These are phyloP conservation scores for Plasmodium vivax DNA, from an alignment of 169 alveolate species.

Conservation along the genomic window DNA sequence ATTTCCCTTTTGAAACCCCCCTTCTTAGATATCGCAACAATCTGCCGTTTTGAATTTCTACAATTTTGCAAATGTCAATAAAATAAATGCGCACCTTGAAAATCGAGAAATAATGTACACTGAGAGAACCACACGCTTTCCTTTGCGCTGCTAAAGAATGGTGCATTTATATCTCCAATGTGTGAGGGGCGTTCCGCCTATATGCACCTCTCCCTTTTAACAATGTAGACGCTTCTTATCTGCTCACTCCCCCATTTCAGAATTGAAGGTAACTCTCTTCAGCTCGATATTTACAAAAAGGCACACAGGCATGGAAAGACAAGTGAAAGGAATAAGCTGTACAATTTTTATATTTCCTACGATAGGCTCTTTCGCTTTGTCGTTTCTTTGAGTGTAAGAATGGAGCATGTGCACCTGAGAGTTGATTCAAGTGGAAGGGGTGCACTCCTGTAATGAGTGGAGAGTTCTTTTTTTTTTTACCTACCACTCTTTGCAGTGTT, in stretches of 20 bases:
- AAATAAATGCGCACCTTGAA: conserved; percentile 16
- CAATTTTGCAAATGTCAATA: conserved; percentile 1
- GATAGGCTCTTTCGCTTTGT: conserved; percentile 44
- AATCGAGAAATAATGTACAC: conserved; percentile 12
- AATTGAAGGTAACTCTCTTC: conserved; percentile 19
- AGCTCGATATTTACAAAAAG: conserved; percentile 4
- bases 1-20: not conserved
- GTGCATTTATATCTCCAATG: not conserved
- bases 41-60: not conserved
- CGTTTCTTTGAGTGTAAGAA: conserved; percentile 32
- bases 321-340: conserved; percentile 19
- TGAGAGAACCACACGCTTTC: not conserved
- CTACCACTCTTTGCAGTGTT: not conserved
- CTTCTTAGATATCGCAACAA: not conserved
- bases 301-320: not conserved
- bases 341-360: conserved; percentile 31
- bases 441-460: not conserved
- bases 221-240: not conserved
- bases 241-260: conserved; percentile 12
- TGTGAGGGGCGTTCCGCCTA: not conserved
- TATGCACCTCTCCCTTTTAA: not conserved
- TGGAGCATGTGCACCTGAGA: not conserved
- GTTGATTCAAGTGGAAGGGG: not conserved
- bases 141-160: not conserved
- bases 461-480: not conserved